phyloP scores from a whole-genome alignment of 371 early-diverging fungal genomes.

The Apophysomyces ossiformis region DNA sequence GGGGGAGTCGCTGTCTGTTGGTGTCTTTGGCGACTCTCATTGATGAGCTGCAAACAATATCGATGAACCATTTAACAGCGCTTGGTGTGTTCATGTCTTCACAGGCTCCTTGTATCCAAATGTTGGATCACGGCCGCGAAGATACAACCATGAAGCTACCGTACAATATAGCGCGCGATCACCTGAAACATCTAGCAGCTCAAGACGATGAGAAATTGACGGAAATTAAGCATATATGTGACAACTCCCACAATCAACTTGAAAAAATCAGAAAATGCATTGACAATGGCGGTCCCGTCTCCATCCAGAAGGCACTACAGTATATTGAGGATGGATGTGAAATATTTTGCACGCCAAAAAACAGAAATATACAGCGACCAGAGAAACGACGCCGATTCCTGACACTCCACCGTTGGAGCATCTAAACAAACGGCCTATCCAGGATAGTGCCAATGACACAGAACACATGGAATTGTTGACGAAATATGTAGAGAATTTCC shows the following conservation, averaged over 20 bases:
- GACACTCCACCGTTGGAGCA: not conserved
- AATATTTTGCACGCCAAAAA: slow-evolving; percentile 1
- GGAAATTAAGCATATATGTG: not conserved
- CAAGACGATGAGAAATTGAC: not conserved
- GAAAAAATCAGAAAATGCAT: not conserved
- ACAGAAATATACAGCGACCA: slow-evolving; percentile 2
- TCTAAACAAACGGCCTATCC: not conserved
- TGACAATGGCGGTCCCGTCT: not conserved
- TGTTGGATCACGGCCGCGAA: not conserved
- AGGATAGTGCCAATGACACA: not conserved
- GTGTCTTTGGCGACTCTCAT: not conserved
- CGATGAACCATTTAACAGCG: not conserved
- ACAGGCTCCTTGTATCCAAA: not conserved
- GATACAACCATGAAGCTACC: not conserved
- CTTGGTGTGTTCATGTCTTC: not conserved
- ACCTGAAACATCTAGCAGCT: not conserved
- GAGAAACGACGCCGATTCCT: slow-evolving; percentile 7
- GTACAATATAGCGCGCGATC: not conserved
- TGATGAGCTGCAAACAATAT: not conserved
- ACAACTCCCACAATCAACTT: not conserved
- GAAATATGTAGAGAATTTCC: not conserved
- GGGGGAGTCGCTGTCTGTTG: not conserved
- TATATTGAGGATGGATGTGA: not conserved
- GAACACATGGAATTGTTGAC: slow-evolving; percentile 2
- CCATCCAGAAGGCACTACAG: slow-evolving; percentile 1